Evolutionary conservation across 768 basidiomycete species (phyloP).

Genomic region (Serendipita sp.): DNA sequence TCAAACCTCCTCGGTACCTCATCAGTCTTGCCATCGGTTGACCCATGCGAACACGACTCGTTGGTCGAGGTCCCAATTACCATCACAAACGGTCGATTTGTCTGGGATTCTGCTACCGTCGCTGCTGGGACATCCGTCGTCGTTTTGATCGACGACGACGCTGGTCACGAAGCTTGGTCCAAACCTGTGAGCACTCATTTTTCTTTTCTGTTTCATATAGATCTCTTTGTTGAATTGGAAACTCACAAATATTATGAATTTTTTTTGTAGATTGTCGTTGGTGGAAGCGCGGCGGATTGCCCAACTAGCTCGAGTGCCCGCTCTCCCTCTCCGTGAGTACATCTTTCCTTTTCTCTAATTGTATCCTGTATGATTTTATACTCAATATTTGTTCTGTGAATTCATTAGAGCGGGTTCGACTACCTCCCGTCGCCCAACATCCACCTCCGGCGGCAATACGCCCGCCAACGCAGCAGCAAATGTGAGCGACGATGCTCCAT

Average conservation of each 20-base stretch:
- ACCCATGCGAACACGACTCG: not conserved
- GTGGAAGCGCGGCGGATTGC: not conserved
- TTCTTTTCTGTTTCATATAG: not conserved
- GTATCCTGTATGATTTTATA: not conserved
- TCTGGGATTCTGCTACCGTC: not conserved
- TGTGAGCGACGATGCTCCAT: not conserved
- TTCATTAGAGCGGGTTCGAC: too few species aligned
- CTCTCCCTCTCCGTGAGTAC: not conserved
- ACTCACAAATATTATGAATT: too few species aligned
- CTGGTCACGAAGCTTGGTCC: not conserved
- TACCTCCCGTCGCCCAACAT: not conserved
- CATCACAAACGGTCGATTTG: not conserved
- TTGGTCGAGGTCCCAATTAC: not conserved
- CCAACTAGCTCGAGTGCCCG: not conserved
- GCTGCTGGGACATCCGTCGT: not conserved
- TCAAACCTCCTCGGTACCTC: too few species aligned
- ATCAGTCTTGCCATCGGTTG: not conserved
- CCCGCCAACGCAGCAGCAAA: not conserved
- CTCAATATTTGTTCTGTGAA: not conserved
- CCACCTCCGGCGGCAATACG: not conserved
- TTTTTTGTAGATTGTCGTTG: constrained; percentile 1
- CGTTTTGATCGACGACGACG: not conserved
- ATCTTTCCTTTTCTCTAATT: not conserved
- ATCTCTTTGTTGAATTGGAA: too few species aligned
- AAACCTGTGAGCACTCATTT: not conserved